Conservation (phyloP, 176 grass and related monocot species). For the Melocanna baccifera region DNA sequence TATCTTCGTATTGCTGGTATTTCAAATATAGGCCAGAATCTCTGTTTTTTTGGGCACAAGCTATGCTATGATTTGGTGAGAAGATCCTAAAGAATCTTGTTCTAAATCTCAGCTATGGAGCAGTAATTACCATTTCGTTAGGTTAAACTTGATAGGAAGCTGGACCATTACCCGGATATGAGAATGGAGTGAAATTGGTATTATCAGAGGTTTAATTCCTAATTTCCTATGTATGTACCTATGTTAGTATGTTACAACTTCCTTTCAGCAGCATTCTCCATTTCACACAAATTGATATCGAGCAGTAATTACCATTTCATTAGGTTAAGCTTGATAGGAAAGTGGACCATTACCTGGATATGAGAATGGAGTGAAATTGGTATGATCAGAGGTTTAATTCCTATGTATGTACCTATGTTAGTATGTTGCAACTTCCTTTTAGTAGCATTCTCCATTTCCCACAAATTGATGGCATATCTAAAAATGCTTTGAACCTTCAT, state of each 20-base stretch:
- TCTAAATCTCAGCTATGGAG: background rate
- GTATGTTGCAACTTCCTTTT: background rate
- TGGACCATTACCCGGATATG: background rate
- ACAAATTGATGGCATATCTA: background rate
- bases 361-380: conserved; percentile 3
- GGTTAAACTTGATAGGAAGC: background rate
- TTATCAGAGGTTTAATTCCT: background rate
- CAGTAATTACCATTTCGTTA: background rate
- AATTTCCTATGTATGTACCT: background rate
- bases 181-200: conserved; percentile 6
- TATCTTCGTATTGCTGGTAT: background rate
- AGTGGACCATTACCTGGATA: background rate
- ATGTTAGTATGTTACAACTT: background rate
- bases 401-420: background rate
- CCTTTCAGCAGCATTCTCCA: background rate
- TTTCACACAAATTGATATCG: conserved; percentile 17
- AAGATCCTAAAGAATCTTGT: background rate
- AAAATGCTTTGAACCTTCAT: conserved; percentile 5
- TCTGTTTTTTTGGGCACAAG: background rate
- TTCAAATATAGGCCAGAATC: conserved; percentile 11
- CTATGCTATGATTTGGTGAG: conserved; percentile 11
- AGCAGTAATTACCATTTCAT: background rate
- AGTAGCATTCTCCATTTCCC: background rate
- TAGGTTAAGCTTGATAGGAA: background rate
- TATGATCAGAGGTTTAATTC: conserved; percentile 5